Evolutionary conservation across 139 green algal genomes (phyloP), one percentile per base, ranked within the genome.

Genomic region (Asterochloris sp.): DNA sequence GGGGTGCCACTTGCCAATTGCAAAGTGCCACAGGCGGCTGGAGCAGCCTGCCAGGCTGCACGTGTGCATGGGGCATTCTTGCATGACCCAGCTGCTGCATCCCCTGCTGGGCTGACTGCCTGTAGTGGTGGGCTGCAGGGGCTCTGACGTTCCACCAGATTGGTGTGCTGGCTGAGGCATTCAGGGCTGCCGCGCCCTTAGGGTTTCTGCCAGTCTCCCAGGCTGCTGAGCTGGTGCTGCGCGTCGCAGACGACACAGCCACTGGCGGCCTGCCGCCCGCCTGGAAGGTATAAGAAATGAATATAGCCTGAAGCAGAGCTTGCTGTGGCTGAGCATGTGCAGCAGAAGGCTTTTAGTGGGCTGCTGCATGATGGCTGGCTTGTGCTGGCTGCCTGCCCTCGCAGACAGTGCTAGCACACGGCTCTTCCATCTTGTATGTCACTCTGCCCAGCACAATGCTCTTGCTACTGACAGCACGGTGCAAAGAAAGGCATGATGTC

Each of bases 141-240:
- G 76, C 76, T 54, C 28, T 80, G 24, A 80, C 60, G 13, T 80
- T 61, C 60, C 76, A 80, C 21, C 91, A 94, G 84, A 79, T 95
- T 66, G 81, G 62, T 21, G 62, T 73, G 21, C 73, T 94, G 26
- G 85, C 78, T 10, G 62, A 62, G 13, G 78, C 81, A 0, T 88
- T 85, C 28, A 69, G 63, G 66, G 82, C 82, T 47, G 79, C 86
- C 12, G 83, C 84, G 13, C 81, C 87, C 0, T 38, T 26, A 13
- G 89, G 91, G 47, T 87, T 85, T 47, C 21, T 92, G 61, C 71
- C 86, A 79, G n/a, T 90, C 27, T 47, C 67, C 13, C 85, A 91
- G 38, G 82, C 84, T 21, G 79, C 79, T 16, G 74, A 82, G 26
- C 24, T 87, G 23, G 24, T 87, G 60, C 62, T 80, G 12, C 76